Percentiles rank a stretch among this genome's conserved stretches.
phyloP scores from a whole-genome alignment of 2,329 filamentous ascomycete species.

The Hirsutella thompsonii region DNA sequence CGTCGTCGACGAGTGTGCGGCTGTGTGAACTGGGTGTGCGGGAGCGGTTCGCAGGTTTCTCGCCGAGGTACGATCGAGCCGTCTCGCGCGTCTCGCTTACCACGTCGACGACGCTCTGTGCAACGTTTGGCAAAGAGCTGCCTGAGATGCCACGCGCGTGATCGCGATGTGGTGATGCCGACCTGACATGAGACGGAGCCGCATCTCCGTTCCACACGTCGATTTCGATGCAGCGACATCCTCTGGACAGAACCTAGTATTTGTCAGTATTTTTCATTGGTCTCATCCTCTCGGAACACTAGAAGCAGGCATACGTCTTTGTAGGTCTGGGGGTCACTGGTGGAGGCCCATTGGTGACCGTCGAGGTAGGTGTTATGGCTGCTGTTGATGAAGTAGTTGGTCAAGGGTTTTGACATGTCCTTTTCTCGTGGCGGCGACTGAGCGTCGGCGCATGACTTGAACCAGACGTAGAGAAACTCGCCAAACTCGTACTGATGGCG shows the following conservation, averaged over 20 bases:
- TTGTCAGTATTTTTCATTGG: too few species aligned
- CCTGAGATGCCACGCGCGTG: slow-evolving; percentile 35
- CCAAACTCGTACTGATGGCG: slow-evolving; percentile 30
- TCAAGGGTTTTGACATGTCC: slow-evolving; percentile 56
- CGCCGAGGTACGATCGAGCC: slow-evolving; percentile 14
- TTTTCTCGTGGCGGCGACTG: slow-evolving; percentile 30
- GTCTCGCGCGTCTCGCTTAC: slow-evolving; percentile 17
- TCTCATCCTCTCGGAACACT: too few species aligned
- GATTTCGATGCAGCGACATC: slow-evolving; percentile 86
- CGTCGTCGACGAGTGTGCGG: slow-evolving; percentile 14
- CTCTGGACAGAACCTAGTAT: slow-evolving; percentile 52
- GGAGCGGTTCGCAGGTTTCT: slow-evolving; percentile 13
- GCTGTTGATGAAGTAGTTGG: slow-evolving; percentile 87
- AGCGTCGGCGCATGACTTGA: slow-evolving; percentile 29
- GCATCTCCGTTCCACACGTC: slow-evolving; percentile 79
- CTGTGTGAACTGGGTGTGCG: slow-evolving; percentile 27
- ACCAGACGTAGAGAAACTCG: slow-evolving; percentile 38
- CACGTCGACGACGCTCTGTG: slow-evolving; percentile 25
- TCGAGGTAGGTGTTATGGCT: slow-evolving; percentile 91
- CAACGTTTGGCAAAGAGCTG: slow-evolving; percentile 30
- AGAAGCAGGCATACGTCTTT: slow-evolving; percentile 52
- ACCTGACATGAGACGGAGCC: slow-evolving; percentile 18
- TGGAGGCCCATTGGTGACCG: slow-evolving; percentile 73
- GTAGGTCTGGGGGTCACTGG: slow-evolving; percentile 67
- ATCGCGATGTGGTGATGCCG: slow-evolving; percentile 25